Evolutionary conservation across 768 basidiomycete genomes (phyloP).

Genomic region (Lentinus brumalis): DNA sequence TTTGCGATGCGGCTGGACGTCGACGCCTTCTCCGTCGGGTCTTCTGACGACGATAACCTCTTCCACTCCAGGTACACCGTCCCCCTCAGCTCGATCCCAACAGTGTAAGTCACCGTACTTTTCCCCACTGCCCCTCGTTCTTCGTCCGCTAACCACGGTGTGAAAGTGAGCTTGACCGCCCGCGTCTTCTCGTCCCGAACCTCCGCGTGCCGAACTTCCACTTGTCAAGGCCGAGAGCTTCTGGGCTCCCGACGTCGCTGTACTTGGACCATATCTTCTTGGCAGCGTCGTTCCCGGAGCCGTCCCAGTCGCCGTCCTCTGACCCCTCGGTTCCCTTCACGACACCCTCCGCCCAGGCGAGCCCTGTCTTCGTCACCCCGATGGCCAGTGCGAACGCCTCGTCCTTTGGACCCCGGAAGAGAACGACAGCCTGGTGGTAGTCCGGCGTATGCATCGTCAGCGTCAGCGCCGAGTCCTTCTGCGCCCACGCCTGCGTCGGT

Average conservation of each 20-base stretch:
- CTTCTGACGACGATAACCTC: not conserved
- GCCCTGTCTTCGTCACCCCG: not conserved
- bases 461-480: not conserved
- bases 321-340: not conserved
- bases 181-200: not conserved
- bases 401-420: not conserved
- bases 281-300: not conserved
- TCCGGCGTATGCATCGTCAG: not conserved
- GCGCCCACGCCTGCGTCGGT: not conserved
- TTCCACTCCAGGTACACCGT: not conserved
- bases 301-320: not conserved
- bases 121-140: not conserved
- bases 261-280: not conserved
- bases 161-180: not conserved
- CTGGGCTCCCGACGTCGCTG: not conserved
- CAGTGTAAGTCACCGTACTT: not conserved
- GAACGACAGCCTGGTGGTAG: not conserved
- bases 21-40: not conserved
- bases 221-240: not conserved
- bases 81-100: not conserved
- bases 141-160: not conserved
- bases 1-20: not conserved
- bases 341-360: not conserved
- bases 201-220: not conserved
- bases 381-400: not conserved